A percentile compares a stretch with the other conserved stretches of the same genome.
phyloP scores from a whole-genome alignment of 2,329 filamentous ascomycete species.

The Colletotrichum sp. region DNA sequence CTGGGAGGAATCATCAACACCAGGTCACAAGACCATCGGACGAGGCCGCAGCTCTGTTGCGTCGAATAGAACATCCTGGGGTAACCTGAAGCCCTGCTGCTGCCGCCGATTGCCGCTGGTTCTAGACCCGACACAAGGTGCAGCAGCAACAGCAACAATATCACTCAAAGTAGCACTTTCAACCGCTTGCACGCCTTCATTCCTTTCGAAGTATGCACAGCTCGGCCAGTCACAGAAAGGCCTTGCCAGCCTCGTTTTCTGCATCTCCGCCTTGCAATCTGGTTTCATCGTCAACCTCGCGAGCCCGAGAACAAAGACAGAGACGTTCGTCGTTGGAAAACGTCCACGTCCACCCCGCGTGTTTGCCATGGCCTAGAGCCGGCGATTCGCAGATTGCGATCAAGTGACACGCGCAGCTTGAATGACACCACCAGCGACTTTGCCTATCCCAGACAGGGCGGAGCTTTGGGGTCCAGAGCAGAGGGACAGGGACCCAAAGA shows the following conservation, averaged over 20 bases:
- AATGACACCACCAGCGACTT: slow-evolving; percentile 12
- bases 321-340: background rate
- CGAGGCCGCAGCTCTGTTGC: background rate
- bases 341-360: background rate
- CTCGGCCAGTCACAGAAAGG: background rate
- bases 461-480: background rate
- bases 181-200: background rate
- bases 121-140: background rate
- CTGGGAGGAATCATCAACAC: background rate
- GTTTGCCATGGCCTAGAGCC: background rate
- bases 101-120: background rate
- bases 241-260: background rate
- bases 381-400: background rate
- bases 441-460: slow-evolving; percentile 8
- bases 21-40: background rate
- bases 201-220: background rate
- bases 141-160: background rate
- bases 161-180: background rate
- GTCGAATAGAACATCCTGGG: background rate
- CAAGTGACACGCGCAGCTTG: slow-evolving; percentile 5
- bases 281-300: background rate
- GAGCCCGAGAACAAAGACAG: background rate
- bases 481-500: background rate
- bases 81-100: background rate
- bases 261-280: background rate